Evolutionary conservation across 179 eudicot genomes (phyloP), one percentile per base, ranked within the genome.

Genomic region (Sideroxylon spinosum): DNA sequence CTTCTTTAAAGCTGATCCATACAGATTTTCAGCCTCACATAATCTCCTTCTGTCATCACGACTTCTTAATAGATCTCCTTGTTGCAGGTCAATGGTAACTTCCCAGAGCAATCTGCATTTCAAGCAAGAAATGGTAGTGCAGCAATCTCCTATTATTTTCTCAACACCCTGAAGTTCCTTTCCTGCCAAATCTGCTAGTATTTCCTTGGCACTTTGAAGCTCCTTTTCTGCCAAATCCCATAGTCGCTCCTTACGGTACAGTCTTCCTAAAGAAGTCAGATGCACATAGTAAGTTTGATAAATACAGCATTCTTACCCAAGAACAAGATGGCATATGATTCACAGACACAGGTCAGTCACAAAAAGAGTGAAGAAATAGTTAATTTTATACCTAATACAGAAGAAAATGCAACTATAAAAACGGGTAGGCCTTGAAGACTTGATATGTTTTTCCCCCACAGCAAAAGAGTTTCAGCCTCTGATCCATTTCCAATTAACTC

Each of bases 401-500:
- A 85, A 66, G 96, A 92, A 78, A 93, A 93, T 62, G 88, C 86
- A 73, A 85, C 82, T 74, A 76, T 81, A 80, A 93, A 91, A 76
- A 80, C 78, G 69, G 97, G 90, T 84, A 92, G 84, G 73, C 83
- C 84, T 79, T 88, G 93, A 81, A 81, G 84, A 81, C 82, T 64
- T 57, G 99, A 87, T 68, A 96, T 86, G 78, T 85, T 84, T 85
- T 87, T 89, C 68, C 99, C 99, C 89, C 88, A 86, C 53, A 61
- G 68, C 71, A 96, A 84, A 75, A 88, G 91, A 82, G 88, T 84
- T 89, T 93, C 93, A 76, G 98, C 97, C 80, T 96, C 97, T 37
- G 87, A 81, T 63, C 88, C 94, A 86, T 91, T 89, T 78, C 99
- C 99, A 76, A 91, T 89, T 56, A 79, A 81, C 81, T 96, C 99